These are phyloP conservation scores for Tricholoma flavovirens DNA, from an alignment of 768 basidiomycete species.

Conservation along the genomic window DNA sequence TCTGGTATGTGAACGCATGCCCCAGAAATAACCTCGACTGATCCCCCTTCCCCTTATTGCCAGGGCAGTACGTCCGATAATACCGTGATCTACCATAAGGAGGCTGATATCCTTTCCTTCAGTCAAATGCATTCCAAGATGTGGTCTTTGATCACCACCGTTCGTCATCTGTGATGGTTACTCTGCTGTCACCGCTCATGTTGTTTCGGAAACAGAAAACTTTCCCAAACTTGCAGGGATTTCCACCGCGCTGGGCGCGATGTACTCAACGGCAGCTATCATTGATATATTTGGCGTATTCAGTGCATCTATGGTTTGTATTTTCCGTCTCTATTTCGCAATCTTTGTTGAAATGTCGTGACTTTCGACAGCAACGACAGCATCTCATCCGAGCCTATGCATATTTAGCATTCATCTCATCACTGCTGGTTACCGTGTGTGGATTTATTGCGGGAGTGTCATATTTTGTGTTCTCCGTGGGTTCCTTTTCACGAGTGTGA, in stretches of 20 bases:
- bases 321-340: background rate
- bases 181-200: background rate
- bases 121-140: constrained; percentile 33
- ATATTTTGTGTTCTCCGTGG: constrained; percentile 34
- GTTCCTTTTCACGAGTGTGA: constrained; percentile 10
- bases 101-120: background rate
- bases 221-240: constrained; percentile 25
- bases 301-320: constrained; percentile 12
- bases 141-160: constrained; percentile 27
- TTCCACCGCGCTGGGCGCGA: constrained; percentile 30
- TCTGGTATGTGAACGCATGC: constrained; percentile 25
- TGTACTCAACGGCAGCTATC: constrained; percentile 26
- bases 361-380: constrained; percentile 17
- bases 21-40: background rate
- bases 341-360: background rate
- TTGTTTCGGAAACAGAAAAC: constrained; percentile 14
- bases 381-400: constrained; percentile 19
- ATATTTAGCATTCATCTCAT: constrained; percentile 26
- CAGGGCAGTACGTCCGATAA: constrained; percentile 21
- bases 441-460: constrained; percentile 30
- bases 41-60: background rate
- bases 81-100: background rate
- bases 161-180: constrained; percentile 2
- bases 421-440: constrained; percentile 29
- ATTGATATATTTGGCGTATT: constrained; percentile 17